Percentiles rank a stretch among this genome's conserved stretches.
phyloP scores from a whole-genome alignment of 164 flowering plant species.

The Aristolochia fimbriata region DNA sequence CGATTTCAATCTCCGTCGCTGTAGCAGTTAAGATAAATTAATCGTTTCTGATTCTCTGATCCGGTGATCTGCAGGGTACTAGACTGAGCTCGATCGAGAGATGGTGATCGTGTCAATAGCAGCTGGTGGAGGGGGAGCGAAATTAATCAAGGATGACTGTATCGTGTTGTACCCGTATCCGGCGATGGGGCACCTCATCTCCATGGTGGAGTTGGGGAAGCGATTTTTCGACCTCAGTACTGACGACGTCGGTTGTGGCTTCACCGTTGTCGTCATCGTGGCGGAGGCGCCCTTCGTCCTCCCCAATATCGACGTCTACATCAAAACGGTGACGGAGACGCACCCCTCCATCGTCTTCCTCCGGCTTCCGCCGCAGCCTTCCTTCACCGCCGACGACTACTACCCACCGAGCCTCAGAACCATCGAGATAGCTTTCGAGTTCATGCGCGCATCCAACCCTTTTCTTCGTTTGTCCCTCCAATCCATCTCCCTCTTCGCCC shows the following conservation, averaged over 20 bases:
- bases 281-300: conserved; percentile 9
- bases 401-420: conserved; percentile 13
- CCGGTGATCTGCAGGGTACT: too few relatives aligned
- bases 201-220: conserved; percentile 31
- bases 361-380: conserved; percentile 12
- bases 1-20: too few relatives aligned
- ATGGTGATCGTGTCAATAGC: not conserved
- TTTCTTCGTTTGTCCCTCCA: conserved; percentile 16
- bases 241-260: conserved; percentile 1
- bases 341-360: conserved; percentile 21
- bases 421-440: conserved; percentile 3
- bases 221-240: conserved; percentile 8
- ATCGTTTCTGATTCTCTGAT: too few relatives aligned
- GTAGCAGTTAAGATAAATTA: too few relatives aligned
- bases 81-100: too few relatives aligned
- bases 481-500: conserved; percentile 11
- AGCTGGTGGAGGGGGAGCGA: not conserved
- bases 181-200: conserved; percentile 25
- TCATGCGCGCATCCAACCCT: conserved; percentile 22
- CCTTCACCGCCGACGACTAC: conserved; percentile 22
- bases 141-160: not conserved
- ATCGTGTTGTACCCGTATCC: conserved; percentile 17
- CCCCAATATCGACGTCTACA: conserved; percentile 17
- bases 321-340: conserved; percentile 11
- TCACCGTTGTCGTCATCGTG: conserved; percentile 18